Evolutionary conservation across 345 rosid species (phyloP), one percentile per base, ranked within the genome.

Genomic region (Citrus maxima): DNA sequence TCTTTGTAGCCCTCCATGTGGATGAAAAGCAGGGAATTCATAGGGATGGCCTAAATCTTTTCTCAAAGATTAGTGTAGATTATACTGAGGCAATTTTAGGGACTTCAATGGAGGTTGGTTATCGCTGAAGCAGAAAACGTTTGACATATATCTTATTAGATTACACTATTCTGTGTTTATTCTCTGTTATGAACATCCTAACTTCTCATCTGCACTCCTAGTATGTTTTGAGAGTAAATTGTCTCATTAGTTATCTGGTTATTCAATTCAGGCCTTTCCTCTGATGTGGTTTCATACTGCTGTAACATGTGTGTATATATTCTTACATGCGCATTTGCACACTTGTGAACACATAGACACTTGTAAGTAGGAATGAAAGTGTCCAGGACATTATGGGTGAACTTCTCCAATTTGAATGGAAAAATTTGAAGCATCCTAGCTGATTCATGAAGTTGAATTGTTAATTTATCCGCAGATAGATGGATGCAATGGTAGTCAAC

Each of bases 81-180:
- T 95, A 88, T 84, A 89, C 93, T 3, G 93, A 92, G 27, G 99
- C 99, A 67, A 91, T 95, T 85, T 83, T 95, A 10, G 99, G 99
- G 74, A 78, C 93, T 21, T 80, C 77, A 74, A 60, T 84, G 54
- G 87, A 93, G 97, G 98, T 95, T 80, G 35, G 74, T 81, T 55
- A 62, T 24, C 10, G 27, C 67, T 37, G 25, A 68, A 61, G 58
- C n/a, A 22, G 21, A 65, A 35, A 60, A 25, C 28, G 25, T 42
- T 28, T 56, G 40, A 4, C 63, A 65, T 27, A 22, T 42, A n/a
- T 77, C 24, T 32, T 30, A 42, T 67, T n/a, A 18, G 9, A 42
- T 42, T 30, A 22, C 40, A 42, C 25, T 27, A 22, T 62, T 19
- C 13, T 19, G 40, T 25, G 22, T 62, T 42, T 63, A 28, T 63